Conservation (phyloP, 805 yeast genomes). For the Metschnikowia amazonensis region DNA sequence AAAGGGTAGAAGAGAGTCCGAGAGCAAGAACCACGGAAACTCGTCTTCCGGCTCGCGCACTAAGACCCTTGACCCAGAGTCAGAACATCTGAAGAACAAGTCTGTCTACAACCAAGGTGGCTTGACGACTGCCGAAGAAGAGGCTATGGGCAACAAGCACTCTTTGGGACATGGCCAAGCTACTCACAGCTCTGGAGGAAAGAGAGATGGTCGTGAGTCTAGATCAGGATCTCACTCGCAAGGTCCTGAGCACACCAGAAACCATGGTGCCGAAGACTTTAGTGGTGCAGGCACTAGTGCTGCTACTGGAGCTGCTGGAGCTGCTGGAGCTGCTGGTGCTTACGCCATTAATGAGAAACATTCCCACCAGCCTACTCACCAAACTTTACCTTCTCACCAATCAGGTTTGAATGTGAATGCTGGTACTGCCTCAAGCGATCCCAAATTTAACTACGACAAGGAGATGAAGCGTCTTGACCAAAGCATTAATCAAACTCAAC, state of each 20-base stretch:
- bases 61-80: slow-evolving; percentile 18
- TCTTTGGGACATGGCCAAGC: not conserved
- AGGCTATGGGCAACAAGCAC: slow-evolving; percentile 6
- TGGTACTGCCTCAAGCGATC: slow-evolving; percentile 15
- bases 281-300: too few species aligned
- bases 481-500: slow-evolving; percentile 25
- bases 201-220: not conserved
- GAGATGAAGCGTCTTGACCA: slow-evolving; percentile 23
- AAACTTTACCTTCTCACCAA: not conserved
- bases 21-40: slow-evolving; percentile 1
- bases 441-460: slow-evolving; percentile 21
- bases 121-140: slow-evolving; percentile 20
- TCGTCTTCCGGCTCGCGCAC: slow-evolving; percentile 9
- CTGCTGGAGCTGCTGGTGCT: not conserved
- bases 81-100: slow-evolving; percentile 28
- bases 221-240: not conserved
- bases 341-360: slow-evolving; percentile 8
- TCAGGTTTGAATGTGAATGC: slow-evolving; percentile 5
- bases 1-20: slow-evolving; percentile 10
- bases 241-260: not conserved
- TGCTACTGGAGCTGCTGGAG: not conserved
- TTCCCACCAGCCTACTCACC: not conserved
- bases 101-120: slow-evolving; percentile 31
- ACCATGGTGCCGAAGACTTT: not conserved
- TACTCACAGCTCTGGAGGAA: not conserved